These are phyloP conservation scores for Colletotrichum somersetense DNA, from an alignment of 2,329 filamentous ascomycete species.

Conservation along the genomic window DNA sequence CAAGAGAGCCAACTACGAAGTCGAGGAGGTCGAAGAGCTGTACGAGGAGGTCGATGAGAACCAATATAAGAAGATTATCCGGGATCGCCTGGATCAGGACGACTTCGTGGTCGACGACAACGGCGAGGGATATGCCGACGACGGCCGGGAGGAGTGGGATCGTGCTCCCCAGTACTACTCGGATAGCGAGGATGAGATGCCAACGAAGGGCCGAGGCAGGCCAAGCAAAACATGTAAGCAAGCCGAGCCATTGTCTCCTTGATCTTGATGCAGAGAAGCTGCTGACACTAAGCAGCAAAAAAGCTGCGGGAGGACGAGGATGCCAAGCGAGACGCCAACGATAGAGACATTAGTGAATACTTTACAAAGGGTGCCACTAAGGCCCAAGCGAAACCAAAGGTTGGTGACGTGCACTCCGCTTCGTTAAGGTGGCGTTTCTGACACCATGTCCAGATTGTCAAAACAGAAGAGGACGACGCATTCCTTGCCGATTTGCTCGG, in stretches of 20 bases:
- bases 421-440: background rate
- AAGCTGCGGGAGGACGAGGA: conserved; percentile 89
- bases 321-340: conserved; percentile 86
- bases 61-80: conserved; percentile 95
- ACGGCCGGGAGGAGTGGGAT: conserved; percentile 95
- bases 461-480: conserved; percentile 88
- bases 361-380: conserved; percentile 82
- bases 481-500: conserved; percentile 88
- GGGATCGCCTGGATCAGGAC: conserved; percentile 88
- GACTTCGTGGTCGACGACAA: conserved; percentile 99
- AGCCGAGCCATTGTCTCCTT: background rate
- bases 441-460: conserved; percentile 67
- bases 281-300: conserved; percentile 72
- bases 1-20: conserved; percentile 90
- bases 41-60: conserved; percentile 98
- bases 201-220: conserved; percentile 61
- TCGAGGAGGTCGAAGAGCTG: conserved; percentile 84
- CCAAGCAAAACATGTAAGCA: conserved; percentile 64
- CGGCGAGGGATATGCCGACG: conserved; percentile 95
- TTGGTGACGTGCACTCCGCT: conserved; percentile 52
- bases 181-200: conserved; percentile 79
- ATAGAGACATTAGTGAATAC: conserved; percentile 93
- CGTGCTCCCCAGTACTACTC: conserved; percentile 74
- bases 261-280: background rate
- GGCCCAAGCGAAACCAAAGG: conserved; percentile 83